These are phyloP conservation scores for Lepidopterella palustris DNA, from an alignment of 495 filamentous ascomycete species.

Conservation along the genomic window DNA sequence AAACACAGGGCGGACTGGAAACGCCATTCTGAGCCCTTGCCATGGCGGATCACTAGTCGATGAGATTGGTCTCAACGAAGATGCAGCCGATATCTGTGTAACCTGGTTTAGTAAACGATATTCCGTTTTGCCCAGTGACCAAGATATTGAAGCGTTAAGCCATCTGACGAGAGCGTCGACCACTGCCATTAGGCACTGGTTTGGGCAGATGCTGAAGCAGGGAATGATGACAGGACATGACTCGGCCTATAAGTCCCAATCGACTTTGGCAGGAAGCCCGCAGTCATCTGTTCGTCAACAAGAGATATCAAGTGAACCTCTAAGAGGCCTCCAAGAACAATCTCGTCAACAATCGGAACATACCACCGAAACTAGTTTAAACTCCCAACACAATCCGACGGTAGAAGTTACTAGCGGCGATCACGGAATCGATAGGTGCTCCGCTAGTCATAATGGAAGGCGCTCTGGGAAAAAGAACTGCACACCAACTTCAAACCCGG, in stretches of 20 bases:
- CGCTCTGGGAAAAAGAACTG: slow-evolving; percentile 21
- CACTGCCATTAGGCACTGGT: slow-evolving; percentile 22
- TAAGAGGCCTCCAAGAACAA: background rate
- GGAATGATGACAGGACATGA: slow-evolving; percentile 21
- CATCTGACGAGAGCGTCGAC: slow-evolving; percentile 20
- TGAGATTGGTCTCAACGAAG: slow-evolving; percentile 20
- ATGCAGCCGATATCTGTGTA: slow-evolving; percentile 25
- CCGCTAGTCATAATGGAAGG: background rate
- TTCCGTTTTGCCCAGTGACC: slow-evolving; percentile 20
- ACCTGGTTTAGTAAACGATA: slow-evolving; percentile 25
- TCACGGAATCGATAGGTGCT: background rate
- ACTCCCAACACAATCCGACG: too few species aligned
- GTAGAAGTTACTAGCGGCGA: too few species aligned
- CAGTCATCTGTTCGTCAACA: background rate
- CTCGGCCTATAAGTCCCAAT: slow-evolving; percentile 26
- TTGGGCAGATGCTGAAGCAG: slow-evolving; percentile 23
- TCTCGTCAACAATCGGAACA: background rate
- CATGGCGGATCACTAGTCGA: background rate
- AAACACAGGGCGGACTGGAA: background rate
- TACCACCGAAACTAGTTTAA: too few species aligned
- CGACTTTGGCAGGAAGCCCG: background rate
- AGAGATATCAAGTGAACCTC: background rate
- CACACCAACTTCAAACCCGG: slow-evolving; percentile 12
- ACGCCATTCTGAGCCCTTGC: background rate
- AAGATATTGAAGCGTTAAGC: slow-evolving; percentile 21